A percentile compares a stretch with the other conserved stretches of the same genome.
These are phyloP conservation scores for Mortierella sp. DNA, from an alignment of 371 early-diverging fungal genomes.

Conservation along the genomic window DNA sequence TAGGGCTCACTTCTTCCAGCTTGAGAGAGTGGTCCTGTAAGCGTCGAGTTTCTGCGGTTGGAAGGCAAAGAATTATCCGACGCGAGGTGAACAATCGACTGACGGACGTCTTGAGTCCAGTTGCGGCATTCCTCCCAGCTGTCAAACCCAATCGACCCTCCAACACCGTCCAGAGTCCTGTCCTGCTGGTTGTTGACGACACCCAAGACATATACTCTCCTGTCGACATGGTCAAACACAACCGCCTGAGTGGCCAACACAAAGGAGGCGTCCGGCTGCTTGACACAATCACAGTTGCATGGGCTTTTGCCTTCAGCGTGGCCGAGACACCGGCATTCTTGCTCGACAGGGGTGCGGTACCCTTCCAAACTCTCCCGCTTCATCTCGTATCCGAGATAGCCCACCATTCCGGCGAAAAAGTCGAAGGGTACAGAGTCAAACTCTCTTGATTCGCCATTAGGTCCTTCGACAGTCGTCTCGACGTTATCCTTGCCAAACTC, in stretches of 20 bases:
- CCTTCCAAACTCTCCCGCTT: constrained; percentile 82
- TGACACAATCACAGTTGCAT: constrained; percentile 61
- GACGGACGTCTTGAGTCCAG: constrained; percentile 40
- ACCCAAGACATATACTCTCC: constrained; percentile 64
- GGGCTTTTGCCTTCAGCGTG: constrained; percentile 18
- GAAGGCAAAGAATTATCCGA: constrained; percentile 4
- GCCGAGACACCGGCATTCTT: constrained; percentile 55
- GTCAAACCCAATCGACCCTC: constrained; percentile 31
- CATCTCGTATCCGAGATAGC: constrained; percentile 97
- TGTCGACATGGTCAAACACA: constrained; percentile 77
- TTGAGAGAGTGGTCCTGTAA: constrained; percentile 15
- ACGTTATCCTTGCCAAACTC: constrained; percentile 36
- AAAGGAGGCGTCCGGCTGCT: constrained; percentile 88
- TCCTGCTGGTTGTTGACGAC: constrained; percentile 52
- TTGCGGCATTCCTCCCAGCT: constrained; percentile 16
- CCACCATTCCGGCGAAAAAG: constrained; percentile 89
- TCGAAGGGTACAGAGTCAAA: constrained; percentile 61
- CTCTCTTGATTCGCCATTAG: constrained; percentile 20
- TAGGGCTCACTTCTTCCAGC: constrained; percentile 53
- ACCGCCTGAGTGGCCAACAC: constrained; percentile 86
- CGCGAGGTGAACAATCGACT: constrained; percentile 32
- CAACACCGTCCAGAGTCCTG: constrained; percentile 15
- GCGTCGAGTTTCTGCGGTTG: constrained; percentile 25
- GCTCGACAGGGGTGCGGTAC: constrained; percentile 62
- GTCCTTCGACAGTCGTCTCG: constrained; percentile 32